Conservation (phyloP, 805 yeast genomes). For the Kazachstania bromeliacearum region DNA sequence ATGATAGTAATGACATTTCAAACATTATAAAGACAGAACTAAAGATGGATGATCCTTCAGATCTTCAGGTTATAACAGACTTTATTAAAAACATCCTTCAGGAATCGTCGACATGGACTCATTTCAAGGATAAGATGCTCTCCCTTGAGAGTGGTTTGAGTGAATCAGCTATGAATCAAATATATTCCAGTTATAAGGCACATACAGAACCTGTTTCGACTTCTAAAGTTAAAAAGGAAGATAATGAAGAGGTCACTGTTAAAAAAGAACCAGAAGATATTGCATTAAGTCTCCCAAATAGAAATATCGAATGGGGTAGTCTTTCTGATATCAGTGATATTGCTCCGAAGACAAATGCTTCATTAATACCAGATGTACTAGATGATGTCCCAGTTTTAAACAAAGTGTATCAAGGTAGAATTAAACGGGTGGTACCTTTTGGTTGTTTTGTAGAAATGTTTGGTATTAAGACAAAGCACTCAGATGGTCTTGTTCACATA, state of each 20-base stretch:
- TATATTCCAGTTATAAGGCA: conserved; percentile 5
- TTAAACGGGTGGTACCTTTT: conserved; percentile 50
- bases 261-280: conserved; percentile 9
- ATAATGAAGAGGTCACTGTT: neutral
- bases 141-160: conserved; percentile 20
- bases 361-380: too few species aligned
- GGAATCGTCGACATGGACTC: conserved; percentile 6
- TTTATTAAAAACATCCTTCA: conserved; percentile 16
- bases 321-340: conserved; percentile 11
- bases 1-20: conserved; percentile 4
- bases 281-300: conserved; percentile 10
- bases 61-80: conserved; percentile 17
- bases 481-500: conserved; percentile 66
- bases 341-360: conserved; percentile 6
- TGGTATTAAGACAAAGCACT: conserved; percentile 27
- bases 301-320: conserved; percentile 13
- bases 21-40: conserved; percentile 10
- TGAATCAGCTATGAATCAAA: conserved; percentile 5
- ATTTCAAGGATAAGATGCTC: conserved; percentile 10
- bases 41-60: conserved; percentile 4
- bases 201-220: neutral
- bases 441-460: conserved; percentile 68
- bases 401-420: conserved; percentile 49
- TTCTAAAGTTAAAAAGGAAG: conserved; percentile 1
- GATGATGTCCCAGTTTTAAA: conserved; percentile 33